Percentiles rank a stretch among this genome's conserved stretches.
These are phyloP conservation scores for Talaromyces adpressus DNA, from an alignment of 495 filamentous ascomycete species.

Conservation along the genomic window DNA sequence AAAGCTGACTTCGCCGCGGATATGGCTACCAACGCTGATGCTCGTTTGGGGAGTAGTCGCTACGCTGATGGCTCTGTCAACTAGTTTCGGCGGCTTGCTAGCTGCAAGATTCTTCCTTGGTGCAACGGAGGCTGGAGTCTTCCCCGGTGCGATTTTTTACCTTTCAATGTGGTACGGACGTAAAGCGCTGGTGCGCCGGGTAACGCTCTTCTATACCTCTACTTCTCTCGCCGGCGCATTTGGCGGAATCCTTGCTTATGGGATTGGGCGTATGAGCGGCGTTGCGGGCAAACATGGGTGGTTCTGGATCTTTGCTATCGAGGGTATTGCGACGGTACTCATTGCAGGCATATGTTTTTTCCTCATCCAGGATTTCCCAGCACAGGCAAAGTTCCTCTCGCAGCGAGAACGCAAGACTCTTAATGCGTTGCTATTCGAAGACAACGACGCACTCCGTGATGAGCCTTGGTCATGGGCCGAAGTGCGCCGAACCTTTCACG, in stretches of 20 bases:
- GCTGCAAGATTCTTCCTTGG: constrained; percentile 56
- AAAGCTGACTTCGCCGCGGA: constrained; percentile 60
- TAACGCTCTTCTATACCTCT: constrained; percentile 69
- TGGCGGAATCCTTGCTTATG: constrained; percentile 64
- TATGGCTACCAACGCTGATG: constrained; percentile 52
- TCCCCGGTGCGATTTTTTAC: constrained; percentile 74
- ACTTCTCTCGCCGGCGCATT: constrained; percentile 73
- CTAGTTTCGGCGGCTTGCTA: constrained; percentile 59
- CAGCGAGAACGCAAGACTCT: constrained; percentile 56
- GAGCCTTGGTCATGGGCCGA: constrained; percentile 62
- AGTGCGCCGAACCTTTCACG: constrained; percentile 55
- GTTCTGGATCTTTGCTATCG: constrained; percentile 80
- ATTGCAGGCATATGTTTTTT: constrained; percentile 56
- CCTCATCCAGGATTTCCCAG: constrained; percentile 68
- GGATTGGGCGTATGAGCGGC: constrained; percentile 52
- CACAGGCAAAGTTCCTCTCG: constrained; percentile 59
- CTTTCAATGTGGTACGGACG: constrained; percentile 83
- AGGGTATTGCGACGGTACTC: constrained; percentile 62
- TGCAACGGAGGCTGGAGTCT: constrained; percentile 50
- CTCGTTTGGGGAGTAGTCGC: constrained; percentile 58
- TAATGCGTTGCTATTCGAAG: constrained; percentile 49
- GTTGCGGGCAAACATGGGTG: constrained; percentile 63
- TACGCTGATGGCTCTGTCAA: constrained; percentile 61
- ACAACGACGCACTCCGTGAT: constrained; percentile 53
- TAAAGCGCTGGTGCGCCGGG: constrained; percentile 62